A percentile compares a stretch with the other conserved stretches of the same genome.
phyloP scores from a whole-genome alignment of 441 rosid genomes.

The Biscutella laevigata region DNA sequence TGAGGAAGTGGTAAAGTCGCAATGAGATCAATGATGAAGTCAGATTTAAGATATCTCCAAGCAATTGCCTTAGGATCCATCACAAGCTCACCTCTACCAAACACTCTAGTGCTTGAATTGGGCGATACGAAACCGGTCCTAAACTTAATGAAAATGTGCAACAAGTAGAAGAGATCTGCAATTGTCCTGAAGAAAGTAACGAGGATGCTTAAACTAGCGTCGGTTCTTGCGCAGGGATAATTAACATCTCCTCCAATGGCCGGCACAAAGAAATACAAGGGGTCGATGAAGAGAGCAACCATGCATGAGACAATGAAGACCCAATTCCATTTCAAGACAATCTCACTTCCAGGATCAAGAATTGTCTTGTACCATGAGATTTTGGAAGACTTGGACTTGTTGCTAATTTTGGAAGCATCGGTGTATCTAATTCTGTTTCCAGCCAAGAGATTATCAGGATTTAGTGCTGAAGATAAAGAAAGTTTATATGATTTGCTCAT shows the following conservation, averaged over 20 bases:
- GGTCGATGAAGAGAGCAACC: slow-evolving; percentile 86
- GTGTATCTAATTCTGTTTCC: slow-evolving; percentile 38
- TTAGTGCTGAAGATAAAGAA: slow-evolving; percentile 42
- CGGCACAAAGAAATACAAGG: slow-evolving; percentile 74
- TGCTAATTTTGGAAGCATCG: slow-evolving; percentile 34
- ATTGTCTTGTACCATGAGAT: slow-evolving; percentile 56
- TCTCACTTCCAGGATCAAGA: slow-evolving; percentile 82
- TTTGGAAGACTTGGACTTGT: slow-evolving; percentile 36
- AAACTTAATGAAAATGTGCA: slow-evolving; percentile 75
- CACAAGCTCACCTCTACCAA: slow-evolving; percentile 94
- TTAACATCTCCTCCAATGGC: slow-evolving; percentile 34
- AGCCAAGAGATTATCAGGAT: slow-evolving; percentile 38
- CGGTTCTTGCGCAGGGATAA: slow-evolving; percentile 53
- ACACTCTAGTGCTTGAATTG: slow-evolving; percentile 58
- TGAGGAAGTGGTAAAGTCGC: slow-evolving; percentile 96
- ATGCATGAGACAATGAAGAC: slow-evolving; percentile 68
- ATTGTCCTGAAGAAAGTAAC: slow-evolving; percentile 69
- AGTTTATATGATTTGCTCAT: slow-evolving; percentile 34
- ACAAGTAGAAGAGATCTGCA: slow-evolving; percentile 78
- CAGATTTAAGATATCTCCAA: slow-evolving; percentile 59
- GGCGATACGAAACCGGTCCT: slow-evolving; percentile 88
- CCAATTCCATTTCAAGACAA: slow-evolving; percentile 73
- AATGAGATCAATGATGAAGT: slow-evolving; percentile 78
- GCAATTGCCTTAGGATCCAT: slow-evolving; percentile 81
- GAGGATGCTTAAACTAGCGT: slow-evolving; percentile 40